A percentile compares a stretch with the other conserved stretches of the same genome.
Evolutionary conservation across 177 flowering plant genomes (phyloP).

Genomic region (Vitis hybrid): DNA sequence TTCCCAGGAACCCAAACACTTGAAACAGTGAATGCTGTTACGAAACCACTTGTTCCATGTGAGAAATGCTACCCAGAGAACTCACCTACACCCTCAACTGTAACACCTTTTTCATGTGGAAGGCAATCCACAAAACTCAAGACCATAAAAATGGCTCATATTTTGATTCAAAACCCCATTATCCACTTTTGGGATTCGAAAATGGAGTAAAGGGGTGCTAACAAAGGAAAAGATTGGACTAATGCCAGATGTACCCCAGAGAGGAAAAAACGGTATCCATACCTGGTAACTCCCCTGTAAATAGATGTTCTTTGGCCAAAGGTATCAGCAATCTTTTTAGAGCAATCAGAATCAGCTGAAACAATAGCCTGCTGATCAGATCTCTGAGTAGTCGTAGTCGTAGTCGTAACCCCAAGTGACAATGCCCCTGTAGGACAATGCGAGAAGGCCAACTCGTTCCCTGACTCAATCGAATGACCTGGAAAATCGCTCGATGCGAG

Average conservation of each 20-base stretch:
- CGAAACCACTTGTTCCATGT: not conserved
- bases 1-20: not conserved
- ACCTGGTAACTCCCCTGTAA: slow-evolving; percentile 89
- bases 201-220: too few relatives aligned
- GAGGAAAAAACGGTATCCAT: not conserved
- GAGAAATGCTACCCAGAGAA: too few relatives aligned
- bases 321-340: slow-evolving; percentile 63
- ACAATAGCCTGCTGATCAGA: slow-evolving; percentile 32
- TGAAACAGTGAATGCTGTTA: not conserved
- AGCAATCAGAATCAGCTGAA: slow-evolving; percentile 30
- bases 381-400: slow-evolving; percentile 5
- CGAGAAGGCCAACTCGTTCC: slow-evolving; percentile 39
- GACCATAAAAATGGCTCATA: too few relatives aligned
- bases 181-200: too few relatives aligned
- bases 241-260: too few relatives aligned
- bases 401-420: slow-evolving; percentile 37
- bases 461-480: slow-evolving; percentile 49
- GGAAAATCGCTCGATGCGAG: slow-evolving; percentile 26
- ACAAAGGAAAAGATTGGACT: too few relatives aligned
- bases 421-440: slow-evolving; percentile 28
- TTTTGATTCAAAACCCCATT: too few relatives aligned
- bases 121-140: too few relatives aligned
- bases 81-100: too few relatives aligned
- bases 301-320: slow-evolving; percentile 90
- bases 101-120: too few relatives aligned